Percentiles rank a stretch among this genome's conserved stretches.
These are phyloP conservation scores for Rhazya stricta DNA, from an alignment of 257 asterid species.

Conservation along the genomic window DNA sequence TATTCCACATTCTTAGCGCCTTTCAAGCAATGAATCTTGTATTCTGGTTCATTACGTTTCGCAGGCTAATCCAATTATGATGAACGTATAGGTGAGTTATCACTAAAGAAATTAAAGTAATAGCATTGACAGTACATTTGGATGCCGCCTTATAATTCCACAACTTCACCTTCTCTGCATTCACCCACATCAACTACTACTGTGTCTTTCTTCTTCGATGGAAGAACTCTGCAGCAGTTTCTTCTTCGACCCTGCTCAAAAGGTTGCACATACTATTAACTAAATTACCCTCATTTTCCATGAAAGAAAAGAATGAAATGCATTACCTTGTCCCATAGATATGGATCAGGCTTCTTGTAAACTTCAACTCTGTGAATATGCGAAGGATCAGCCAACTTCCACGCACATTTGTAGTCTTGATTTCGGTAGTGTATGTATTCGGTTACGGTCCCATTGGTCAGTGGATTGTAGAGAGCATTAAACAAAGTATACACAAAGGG, in stretches of 20 bases:
- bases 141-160: slow-evolving; percentile 10
- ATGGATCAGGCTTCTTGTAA: slow-evolving; percentile 35
- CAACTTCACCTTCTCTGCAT: slow-evolving; percentile 32
- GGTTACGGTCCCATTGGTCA: slow-evolving; percentile 20
- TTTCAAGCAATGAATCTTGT: not conserved
- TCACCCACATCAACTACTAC: slow-evolving; percentile 35
- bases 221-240: slow-evolving; percentile 42
- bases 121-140: not conserved
- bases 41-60: not conserved
- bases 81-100: not conserved
- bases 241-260: slow-evolving; percentile 38
- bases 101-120: not conserved
- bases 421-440: slow-evolving; percentile 10
- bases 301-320: not conserved
- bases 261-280: not conserved
- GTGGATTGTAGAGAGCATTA: slow-evolving; percentile 9
- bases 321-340: slow-evolving; percentile 41
- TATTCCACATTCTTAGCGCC: too few relatives aligned
- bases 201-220: slow-evolving; percentile 27
- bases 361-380: slow-evolving; percentile 28
- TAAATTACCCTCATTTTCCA: not conserved
- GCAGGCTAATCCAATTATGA: not conserved
- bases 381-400: slow-evolving; percentile 26
- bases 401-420: slow-evolving; percentile 6
- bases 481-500: slow-evolving; percentile 27